Base-by-base conservation (phyloP, 1,284 basidiomycete species). In the Omphalotus olearius region DNA sequence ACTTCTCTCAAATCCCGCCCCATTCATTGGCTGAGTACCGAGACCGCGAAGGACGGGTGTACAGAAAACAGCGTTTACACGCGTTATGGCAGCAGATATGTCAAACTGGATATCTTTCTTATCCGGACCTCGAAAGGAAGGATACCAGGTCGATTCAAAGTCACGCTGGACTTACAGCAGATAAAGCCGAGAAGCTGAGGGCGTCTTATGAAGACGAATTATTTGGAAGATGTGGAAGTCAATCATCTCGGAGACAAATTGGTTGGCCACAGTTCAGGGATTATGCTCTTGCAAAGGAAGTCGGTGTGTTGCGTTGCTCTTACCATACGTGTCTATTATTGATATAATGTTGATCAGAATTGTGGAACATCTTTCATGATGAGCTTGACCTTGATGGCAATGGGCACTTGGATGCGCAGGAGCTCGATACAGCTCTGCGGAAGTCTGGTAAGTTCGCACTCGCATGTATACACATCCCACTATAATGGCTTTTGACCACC, bases 361-460 rank as follows among this genome's bases (percentile, higher is more conserved):
- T 95, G 42, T 95, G 93, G 93, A 75, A 81, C 50, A 85, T 93
- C 54, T 95, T 96, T 67, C 91, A 93, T 61, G 81, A 89, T 58
- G 85, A 93, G 59, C 77, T 95, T 36, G 93, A 95, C 69, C 72
- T 90, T 53, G 92, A 95, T 62, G 80, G 85, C 28, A 91, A 95
- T 67, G 93, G 91, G 2, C 80, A 80, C 54, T 68, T 95, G 25
- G 91, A 93, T 59, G 73, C 80, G 6, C 69, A 75, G 13, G 92
- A 95, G 64, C 76, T 95, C 53, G 69, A 77, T 45, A 63, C 75
- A 35, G 91, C 91, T 6, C 70, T 95, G 47, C 68, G 70, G 47
- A 84, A 85, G 66, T 85, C 88, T 62, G 91, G 90, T 88, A 57
- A 58, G 82, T 68, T 37, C 44, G 11, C 50, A 47, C 45, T 56